Evolutionary conservation across 768 basidiomycete species (phyloP).

Genomic region (Mycena metata): DNA sequence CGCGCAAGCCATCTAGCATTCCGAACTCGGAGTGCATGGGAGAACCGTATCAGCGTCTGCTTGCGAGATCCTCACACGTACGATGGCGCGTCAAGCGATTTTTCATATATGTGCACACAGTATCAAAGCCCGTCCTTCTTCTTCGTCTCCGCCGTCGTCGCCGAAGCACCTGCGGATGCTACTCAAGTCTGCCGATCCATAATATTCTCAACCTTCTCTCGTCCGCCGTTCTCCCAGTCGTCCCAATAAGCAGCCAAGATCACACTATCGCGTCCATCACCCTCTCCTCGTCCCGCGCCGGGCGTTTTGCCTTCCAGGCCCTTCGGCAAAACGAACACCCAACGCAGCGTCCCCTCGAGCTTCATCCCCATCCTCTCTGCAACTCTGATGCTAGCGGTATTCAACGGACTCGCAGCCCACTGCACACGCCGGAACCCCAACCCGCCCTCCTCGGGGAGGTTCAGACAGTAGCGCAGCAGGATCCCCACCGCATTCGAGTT

Average conservation of each 20-base stretch:
- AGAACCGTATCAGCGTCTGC: too few relatives aligned
- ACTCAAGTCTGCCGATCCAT: conserved; percentile 24
- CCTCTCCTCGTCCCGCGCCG: conserved; percentile 40
- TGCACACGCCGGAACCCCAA: conserved; percentile 62
- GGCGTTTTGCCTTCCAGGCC: conserved; percentile 46
- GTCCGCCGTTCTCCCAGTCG: conserved; percentile 53
- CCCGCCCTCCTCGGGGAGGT: conserved; percentile 49
- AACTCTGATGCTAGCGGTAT: conserved; percentile 51
- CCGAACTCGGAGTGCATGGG: too few relatives aligned
- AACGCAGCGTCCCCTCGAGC: conserved; percentile 56
- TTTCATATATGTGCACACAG: too few relatives aligned
- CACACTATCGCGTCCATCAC: conserved; percentile 48
- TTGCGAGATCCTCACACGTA: too few relatives aligned
- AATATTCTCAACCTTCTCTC: conserved; percentile 43
- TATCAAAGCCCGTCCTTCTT: too few relatives aligned
- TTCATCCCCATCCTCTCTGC: conserved; percentile 64
- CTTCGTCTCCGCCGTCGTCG: too few relatives aligned
- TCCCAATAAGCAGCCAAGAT: conserved; percentile 57
- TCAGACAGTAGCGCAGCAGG: conserved; percentile 49
- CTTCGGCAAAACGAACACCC: conserved; percentile 54
- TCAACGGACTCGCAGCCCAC: conserved; percentile 58
- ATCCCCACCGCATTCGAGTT: conserved; percentile 52
- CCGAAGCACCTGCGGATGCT: background rate
- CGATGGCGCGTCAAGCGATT: too few relatives aligned
- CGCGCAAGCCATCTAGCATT: too few relatives aligned